Base-by-base conservation (phyloP, 148 eudicot genomes). In the Amaranthus hypochondriacus region DNA sequence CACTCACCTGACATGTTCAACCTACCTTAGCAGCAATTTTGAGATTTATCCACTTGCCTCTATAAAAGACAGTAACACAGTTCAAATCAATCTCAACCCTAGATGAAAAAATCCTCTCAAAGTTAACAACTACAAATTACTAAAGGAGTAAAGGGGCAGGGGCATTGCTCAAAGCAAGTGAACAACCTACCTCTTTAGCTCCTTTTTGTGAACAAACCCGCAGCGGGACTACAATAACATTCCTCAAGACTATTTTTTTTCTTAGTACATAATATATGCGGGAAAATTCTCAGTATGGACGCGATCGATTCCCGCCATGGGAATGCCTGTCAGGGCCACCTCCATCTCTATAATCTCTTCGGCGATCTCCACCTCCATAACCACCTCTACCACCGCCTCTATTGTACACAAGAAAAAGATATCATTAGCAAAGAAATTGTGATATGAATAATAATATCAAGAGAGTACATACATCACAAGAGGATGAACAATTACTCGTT, bases 1-100 rank as follows among this genome's bases (percentile, higher is more conserved):
- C 92, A 90, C 97, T 93, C 94, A 93, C 98, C 98, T 93, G 98
- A 89, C 77, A 82, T 78, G 84, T 77, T 84, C 84, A 87, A 86
- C 83, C 95, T 89, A 93, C 87, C 85, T 81, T 89, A 83, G 88
- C 96, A 86, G 97, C 98, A 88, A 87, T 72, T 79, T 77, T 74
- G 80, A 70, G 86, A 80, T 56, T 80, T 82, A 86, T 92, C 94
- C 92, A 85, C 89, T 85, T 82, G 91, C 86, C 89, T 89, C 95
- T 91, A 93, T 85, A 85, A 93, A 84, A 90, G 82, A 83, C 84
- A 89, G 89, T 83, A 78, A 84, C 84, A 85, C 62, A 82, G 80
- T 83, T 86, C 77, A 85, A 80, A 86, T 89, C 85, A 90, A 93
- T 89, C 84, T 89, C 78, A 74, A 84, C 73, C 83, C 73, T 72